phyloP scores from a whole-genome alignment of 208 protist species.

The Crithidia mellificae region DNA sequence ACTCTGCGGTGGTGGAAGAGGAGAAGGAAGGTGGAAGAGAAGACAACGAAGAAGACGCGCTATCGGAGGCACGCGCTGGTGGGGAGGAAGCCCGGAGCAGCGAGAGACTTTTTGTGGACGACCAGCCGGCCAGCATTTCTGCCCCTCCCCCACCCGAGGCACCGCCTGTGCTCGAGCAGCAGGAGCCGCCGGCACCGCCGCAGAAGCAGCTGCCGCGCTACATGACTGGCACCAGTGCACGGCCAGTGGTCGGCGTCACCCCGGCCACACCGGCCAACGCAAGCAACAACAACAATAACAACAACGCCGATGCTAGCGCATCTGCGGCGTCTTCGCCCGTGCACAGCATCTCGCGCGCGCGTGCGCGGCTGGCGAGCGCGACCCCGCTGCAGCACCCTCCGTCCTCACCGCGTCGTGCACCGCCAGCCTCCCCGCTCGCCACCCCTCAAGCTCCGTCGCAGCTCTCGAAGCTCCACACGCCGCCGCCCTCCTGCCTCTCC shows the following conservation, averaged over 20 bases:
- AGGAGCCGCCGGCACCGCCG: not conserved
- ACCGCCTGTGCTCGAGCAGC: not conserved
- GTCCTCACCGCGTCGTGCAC: not conserved
- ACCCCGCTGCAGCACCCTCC: not conserved
- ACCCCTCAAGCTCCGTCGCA: not conserved
- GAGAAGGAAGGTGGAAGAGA: not conserved
- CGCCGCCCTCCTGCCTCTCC: not conserved
- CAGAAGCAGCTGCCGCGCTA: constrained; percentile 3
- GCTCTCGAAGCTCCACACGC: not conserved
- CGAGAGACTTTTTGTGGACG: not conserved
- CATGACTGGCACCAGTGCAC: constrained; percentile 13
- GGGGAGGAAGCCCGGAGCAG: not conserved
- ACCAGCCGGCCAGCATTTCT: not conserved
- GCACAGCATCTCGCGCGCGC: constrained; percentile 3
- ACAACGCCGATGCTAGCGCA: not conserved
- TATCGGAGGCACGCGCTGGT: too few relatives aligned
- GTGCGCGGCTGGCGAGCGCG: constrained; percentile 3
- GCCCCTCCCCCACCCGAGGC: not conserved
- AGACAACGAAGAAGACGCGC: not conserved
- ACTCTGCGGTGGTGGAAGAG: too few relatives aligned
- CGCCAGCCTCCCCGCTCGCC: not conserved
- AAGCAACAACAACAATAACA: too few relatives aligned
- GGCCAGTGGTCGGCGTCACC: not conserved
- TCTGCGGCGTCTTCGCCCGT: not conserved
- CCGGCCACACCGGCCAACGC: not conserved